Evolutionary conservation across 768 basidiomycete genomes (phyloP), one percentile per base, ranked within the genome.

Genomic region (Serpula lacrymans): DNA sequence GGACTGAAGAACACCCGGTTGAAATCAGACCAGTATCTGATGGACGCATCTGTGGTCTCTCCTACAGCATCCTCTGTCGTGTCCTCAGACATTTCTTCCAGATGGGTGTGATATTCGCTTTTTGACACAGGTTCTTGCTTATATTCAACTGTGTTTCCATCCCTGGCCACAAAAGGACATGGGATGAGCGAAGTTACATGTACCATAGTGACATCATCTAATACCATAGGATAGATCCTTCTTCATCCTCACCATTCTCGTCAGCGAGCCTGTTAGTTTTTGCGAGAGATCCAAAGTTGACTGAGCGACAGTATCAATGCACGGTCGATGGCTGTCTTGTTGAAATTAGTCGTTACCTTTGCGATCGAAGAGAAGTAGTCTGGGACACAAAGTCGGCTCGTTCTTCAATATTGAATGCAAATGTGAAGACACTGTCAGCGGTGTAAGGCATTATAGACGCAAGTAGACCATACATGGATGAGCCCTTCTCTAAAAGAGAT

Each of bases 401-500:
- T 52, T 54, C 49, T 51, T 34, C 17, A 37, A 51, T 7, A 25
- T 22, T 27, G 21, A 28, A 29, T 11, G 34, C 8, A 18, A 29
- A 14, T 20, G 31, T 29, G 34, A 18, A 42, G 43, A 27, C 20
- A 29, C 32, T 36, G 25, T 30, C 25, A 25, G 22, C 28, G 23
- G 13, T 44, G 13, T 24, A 43, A 48, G 4, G 38, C 25, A 39
- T 37, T 36, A 22, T 34, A 16, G 34, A 59, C 72, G 28, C 50
- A 84, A 83, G 57, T 70, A n/a, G n/a, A n/a, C n/a, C n/a, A n/a
- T n/a, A n/a, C n/a, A n/a, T n/a, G n/a, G 63, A 34, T 49, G 50
- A 38, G 46, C 22, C 78, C 77, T 58, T 87, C 82, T 50, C 75
- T 67, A 57, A 88, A 88, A 9, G 86, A 88, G 34, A 84, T 63